phyloP scores from a whole-genome alignment of 352 stramenopile species.

The Pythium brassicae region DNA sequence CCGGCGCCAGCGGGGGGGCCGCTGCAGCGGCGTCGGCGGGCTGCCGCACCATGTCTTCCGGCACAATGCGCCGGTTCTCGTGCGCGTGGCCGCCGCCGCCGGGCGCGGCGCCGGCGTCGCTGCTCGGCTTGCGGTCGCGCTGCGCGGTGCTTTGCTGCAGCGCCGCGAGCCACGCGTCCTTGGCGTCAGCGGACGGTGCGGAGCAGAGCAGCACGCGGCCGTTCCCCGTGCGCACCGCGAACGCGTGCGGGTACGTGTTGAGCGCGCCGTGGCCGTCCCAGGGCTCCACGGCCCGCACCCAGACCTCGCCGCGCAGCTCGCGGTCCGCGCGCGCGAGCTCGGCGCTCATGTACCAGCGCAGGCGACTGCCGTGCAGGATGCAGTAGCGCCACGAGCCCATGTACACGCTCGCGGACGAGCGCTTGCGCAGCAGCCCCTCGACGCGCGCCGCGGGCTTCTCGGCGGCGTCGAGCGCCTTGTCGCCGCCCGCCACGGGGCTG shows the following conservation, averaged over 20 bases:
- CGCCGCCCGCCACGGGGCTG: neutral
- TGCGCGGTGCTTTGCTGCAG: constrained; percentile 21
- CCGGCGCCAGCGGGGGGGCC: constrained; percentile 1
- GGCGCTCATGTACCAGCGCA: constrained; percentile 66
- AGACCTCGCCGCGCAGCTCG: constrained; percentile 56
- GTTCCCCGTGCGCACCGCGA: constrained; percentile 52
- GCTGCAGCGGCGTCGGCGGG: neutral
- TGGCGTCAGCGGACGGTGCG: constrained; percentile 33
- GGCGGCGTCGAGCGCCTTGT: neutral
- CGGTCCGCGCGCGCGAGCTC: constrained; percentile 42
- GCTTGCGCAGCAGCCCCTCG: constrained; percentile 61
- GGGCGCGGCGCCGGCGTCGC: neutral
- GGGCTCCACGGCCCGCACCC: constrained; percentile 45
- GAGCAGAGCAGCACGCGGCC: constrained; percentile 62
- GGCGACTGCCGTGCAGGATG: constrained; percentile 47
- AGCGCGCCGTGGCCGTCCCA: constrained; percentile 60
- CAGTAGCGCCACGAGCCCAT: constrained; percentile 79
- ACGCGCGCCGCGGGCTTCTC: constrained; percentile 18
- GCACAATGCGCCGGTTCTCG: constrained; percentile 43
- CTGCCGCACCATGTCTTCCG: constrained; percentile 37
- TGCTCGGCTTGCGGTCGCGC: constrained; percentile 12
- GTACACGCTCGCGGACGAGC: constrained; percentile 62
- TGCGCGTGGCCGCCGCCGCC: neutral
- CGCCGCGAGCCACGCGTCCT: constrained; percentile 40
- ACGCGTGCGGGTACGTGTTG: constrained; percentile 49